Conservation (phyloP, 2,329 filamentous ascomycete genomes). For the Tolypocladium ophioglossoides region DNA sequence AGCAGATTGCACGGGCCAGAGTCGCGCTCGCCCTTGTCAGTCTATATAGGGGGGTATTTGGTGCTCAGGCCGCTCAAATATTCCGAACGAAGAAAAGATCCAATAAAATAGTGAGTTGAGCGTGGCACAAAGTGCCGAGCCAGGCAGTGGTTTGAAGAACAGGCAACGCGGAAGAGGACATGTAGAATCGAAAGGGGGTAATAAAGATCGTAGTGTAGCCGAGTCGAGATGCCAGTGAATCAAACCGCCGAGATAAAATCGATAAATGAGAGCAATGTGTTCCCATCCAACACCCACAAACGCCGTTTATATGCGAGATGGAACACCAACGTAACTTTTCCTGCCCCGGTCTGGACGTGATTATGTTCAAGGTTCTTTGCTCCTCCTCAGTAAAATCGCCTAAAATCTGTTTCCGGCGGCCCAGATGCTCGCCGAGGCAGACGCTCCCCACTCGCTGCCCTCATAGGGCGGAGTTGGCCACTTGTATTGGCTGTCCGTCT, state of each 20-base stretch:
- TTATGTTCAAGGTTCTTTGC: constrained; percentile 6
- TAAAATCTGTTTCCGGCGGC: constrained; percentile 57
- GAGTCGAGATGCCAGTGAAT: constrained; percentile 14
- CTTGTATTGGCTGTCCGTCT: constrained; percentile 48
- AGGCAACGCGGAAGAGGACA: background rate
- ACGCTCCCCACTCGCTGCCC: constrained; percentile 82
- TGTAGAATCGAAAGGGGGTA: constrained; percentile 12
- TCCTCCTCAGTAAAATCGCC: constrained; percentile 5
- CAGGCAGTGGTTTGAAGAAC: background rate
- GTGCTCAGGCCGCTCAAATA: constrained; percentile 17
- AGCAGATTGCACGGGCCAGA: constrained; percentile 14
- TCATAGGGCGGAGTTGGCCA: constrained; percentile 96
- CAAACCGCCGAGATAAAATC: constrained; percentile 8
- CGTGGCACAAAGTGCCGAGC: background rate
- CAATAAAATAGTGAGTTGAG: background rate
- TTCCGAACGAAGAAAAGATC: constrained; percentile 4
- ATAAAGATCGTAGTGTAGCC: constrained; percentile 16
- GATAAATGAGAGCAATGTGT: constrained; percentile 6
- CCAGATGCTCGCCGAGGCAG: constrained; percentile 73
- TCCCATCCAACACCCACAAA: constrained; percentile 9
- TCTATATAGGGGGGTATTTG: constrained; percentile 27
- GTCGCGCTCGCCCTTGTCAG: constrained; percentile 18
- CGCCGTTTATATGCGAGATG: constrained; percentile 9
- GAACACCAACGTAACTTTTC: constrained; percentile 6
- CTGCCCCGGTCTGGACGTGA: constrained; percentile 9